Evolutionary conservation across 352 stramenopile species (phyloP).

Genomic region (Pythium periplocum): DNA sequence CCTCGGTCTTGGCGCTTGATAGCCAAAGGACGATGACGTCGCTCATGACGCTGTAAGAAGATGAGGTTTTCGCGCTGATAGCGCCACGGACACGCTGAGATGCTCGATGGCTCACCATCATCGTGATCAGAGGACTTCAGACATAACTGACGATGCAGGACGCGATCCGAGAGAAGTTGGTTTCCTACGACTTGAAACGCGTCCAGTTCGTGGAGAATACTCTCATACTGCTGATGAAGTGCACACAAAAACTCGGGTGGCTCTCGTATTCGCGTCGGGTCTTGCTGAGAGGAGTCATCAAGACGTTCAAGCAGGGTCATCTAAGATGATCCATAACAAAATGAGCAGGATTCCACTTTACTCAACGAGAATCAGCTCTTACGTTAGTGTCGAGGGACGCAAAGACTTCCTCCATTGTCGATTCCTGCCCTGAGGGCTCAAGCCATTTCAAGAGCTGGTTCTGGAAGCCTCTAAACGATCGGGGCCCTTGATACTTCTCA

Average conservation of each 20-base stretch:
- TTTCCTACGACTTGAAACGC: neutral
- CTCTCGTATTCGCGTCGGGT: neutral
- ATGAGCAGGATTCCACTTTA: too few relatives aligned
- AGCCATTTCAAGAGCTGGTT: slow-evolving; percentile 11
- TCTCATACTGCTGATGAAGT: neutral
- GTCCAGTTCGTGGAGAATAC: neutral
- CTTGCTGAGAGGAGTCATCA: too few relatives aligned
- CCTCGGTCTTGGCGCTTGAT: slow-evolving; percentile 10
- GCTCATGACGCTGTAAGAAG: slow-evolving; percentile 10
- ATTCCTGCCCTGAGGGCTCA: neutral
- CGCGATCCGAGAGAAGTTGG: slow-evolving; percentile 1
- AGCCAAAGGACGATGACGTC: slow-evolving; percentile 5
- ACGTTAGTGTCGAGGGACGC: too few relatives aligned
- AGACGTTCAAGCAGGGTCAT: neutral
- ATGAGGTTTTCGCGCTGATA: slow-evolving; percentile 12
- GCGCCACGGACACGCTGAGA: slow-evolving; percentile 10
- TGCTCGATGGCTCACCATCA: neutral
- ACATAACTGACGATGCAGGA: neutral
- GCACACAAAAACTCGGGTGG: neutral
- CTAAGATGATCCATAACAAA: neutral
- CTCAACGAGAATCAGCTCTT: too few relatives aligned
- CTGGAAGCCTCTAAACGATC: slow-evolving; percentile 9
- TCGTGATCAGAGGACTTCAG: too few relatives aligned
- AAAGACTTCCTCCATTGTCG: too few relatives aligned
- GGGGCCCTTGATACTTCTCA: slow-evolving; percentile 5